Percentiles rank a stretch among this genome's conserved stretches.
Evolutionary conservation across 441 rosid genomes (phyloP).

Genomic region (Mallotus japonicus): DNA sequence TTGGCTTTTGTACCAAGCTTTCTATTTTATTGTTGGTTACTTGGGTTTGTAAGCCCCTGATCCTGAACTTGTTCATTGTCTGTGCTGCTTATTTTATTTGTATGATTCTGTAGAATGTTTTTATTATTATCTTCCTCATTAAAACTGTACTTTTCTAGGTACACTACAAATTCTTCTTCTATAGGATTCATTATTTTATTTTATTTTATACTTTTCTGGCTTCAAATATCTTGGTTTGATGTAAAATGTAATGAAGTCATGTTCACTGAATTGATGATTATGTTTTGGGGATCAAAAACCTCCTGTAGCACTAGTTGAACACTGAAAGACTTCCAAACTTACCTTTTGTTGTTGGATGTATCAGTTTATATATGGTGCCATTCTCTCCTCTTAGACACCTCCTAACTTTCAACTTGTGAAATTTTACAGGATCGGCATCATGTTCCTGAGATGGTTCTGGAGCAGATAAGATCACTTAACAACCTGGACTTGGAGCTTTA

Average conservation of each 20-base stretch:
- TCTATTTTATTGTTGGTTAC: neutral
- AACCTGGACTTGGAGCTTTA: constrained; percentile 79
- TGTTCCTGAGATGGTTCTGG: constrained; percentile 55
- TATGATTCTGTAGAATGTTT: too few relatives aligned
- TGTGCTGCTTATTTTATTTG: neutral
- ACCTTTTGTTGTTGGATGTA: neutral
- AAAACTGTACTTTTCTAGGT: neutral
- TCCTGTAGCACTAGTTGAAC: neutral
- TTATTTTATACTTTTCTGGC: neutral
- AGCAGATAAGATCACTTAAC: constrained; percentile 70
- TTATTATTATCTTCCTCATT: neutral
- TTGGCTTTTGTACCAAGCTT: neutral
- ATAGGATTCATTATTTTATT: neutral
- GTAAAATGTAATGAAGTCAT: constrained; percentile 1
- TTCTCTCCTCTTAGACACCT: neutral
- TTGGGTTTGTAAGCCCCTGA: neutral
- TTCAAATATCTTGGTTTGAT: constrained; percentile 1
- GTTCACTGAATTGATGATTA: neutral
- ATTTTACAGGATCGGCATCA: constrained; percentile 58
- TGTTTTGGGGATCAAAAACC: neutral
- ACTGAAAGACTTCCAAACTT: neutral
- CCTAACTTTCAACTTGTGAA: constrained; percentile 9
- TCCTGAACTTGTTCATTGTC: too few relatives aligned
- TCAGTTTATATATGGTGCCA: neutral
- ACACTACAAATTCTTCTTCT: neutral